These are phyloP conservation scores for Annona squamosa DNA, from an alignment of 164 flowering plant genomes.

Conservation along the genomic window DNA sequence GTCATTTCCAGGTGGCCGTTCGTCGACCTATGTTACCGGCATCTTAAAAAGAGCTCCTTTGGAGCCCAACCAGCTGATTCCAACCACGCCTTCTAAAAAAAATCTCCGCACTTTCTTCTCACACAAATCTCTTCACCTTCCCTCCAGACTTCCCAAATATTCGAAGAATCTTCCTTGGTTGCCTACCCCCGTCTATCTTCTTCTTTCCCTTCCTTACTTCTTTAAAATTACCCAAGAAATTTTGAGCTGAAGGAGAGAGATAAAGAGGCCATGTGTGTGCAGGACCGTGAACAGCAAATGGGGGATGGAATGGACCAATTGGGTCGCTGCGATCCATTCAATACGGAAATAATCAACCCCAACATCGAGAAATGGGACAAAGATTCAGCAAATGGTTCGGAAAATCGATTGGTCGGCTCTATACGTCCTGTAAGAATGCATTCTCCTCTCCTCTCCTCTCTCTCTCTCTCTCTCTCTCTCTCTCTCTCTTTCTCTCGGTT, in stretches of 20 bases:
- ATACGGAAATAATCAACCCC: neutral
- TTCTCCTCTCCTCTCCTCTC: neutral
- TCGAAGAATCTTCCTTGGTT: neutral
- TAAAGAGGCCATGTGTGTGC: conserved; percentile 9
- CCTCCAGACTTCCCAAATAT: neutral
- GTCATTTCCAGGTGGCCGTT: too few species aligned
- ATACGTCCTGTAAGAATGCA: neutral
- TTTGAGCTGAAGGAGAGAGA: neutral
- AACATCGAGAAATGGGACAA: neutral
- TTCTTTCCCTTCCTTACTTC: neutral
- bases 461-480: neutral
- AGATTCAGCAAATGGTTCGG: neutral
- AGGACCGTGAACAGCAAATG: neutral
- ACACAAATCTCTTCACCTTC: neutral
- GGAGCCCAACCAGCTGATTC: neutral
- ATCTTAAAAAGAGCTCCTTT: neutral
- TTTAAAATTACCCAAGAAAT: neutral
- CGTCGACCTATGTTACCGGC: neutral
- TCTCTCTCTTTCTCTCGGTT: neutral
- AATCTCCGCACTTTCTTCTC: neutral
- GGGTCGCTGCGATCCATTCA: neutral
- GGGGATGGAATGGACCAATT: conserved; percentile 1
- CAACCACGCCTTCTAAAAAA: neutral
- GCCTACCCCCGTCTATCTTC: neutral
- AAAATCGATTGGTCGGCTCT: neutral